Base-by-base conservation (phyloP, 805 yeast genomes). In the Ogataea corticis region DNA sequence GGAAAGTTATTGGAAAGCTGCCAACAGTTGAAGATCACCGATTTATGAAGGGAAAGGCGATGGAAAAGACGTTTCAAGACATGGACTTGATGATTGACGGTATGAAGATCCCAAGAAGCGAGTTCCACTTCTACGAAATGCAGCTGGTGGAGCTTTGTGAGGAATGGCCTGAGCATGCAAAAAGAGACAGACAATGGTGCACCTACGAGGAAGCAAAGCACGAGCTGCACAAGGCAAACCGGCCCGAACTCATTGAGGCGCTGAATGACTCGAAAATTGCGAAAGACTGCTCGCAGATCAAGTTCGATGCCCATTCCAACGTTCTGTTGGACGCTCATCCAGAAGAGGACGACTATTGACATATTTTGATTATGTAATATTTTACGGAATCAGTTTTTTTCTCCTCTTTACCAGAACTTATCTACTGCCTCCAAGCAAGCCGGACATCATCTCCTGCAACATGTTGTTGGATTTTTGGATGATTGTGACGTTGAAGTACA, bases 61-160 rank as follows among this genome's bases (percentile, higher is more conserved):
- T 54, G 13, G 45, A 49, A 10, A 50, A 50, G 30, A 45, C 46
- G 9, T 50, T 53, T 28, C 42, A 51, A 7, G 51, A 49, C 7
- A 33, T 53, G 10, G 60, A 59, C 28, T 37, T 55, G 12, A 49
- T 50, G 6, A 42, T 55, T 13, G 68, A 65, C 28, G 63, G 62
- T 2, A 46, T 51, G 7, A 51, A 51, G 32, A 66, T 67, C 28
- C 96, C 96, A 2, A 72, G 87, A 50, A 74, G 91, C n/a, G 96
- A 89, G 62, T 92, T 83, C 59, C 94, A 90, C 61, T 85, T 92
- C 62, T 94, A 75, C 63, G 96, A 92, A 63, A 75, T 92, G 85
- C 59, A 62, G 13, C 80, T 85, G 2, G 75, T 65, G 13, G 69
- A 76, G 41, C 69, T 87, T 49, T 75, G 75, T 34, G 75, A 70